phyloP scores from a whole-genome alignment of 805 yeast genomes.

The Candida patagonica region DNA sequence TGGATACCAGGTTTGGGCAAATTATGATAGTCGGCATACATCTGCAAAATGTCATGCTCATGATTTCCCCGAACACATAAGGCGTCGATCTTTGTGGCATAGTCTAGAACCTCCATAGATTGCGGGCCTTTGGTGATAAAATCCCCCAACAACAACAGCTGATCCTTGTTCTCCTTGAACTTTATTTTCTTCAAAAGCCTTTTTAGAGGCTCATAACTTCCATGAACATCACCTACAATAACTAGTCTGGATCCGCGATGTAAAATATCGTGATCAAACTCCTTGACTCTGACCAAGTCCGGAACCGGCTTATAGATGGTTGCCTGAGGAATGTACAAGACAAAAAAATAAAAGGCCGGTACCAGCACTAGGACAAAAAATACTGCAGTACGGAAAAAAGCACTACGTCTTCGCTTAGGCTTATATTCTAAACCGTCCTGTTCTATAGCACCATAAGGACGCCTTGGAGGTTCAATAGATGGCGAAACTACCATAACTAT shows the following conservation, averaged over 20 bases:
- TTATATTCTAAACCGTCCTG: no score
- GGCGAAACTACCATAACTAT: no score
- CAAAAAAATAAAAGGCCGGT: conserved; percentile 12
- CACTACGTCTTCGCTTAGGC: background rate
- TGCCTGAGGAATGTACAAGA: conserved; percentile 12
- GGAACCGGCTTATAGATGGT: conserved; percentile 14
- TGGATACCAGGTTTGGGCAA: conserved; percentile 24
- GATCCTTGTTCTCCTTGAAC: conserved; percentile 35
- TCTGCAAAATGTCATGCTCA: conserved; percentile 59
- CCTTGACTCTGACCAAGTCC: conserved; percentile 13
- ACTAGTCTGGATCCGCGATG: conserved; percentile 38
- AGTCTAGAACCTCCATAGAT: conserved; percentile 59
- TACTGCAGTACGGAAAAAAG: background rate
- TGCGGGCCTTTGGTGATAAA: conserved; percentile 78
- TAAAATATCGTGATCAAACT: conserved; percentile 8
- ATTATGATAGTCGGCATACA: conserved; percentile 55
- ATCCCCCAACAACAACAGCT: conserved; percentile 70
- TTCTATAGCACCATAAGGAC: no score
- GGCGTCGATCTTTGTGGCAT: conserved; percentile 46
- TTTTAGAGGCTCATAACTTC: conserved; percentile 49
- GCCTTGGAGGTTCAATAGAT: no score
- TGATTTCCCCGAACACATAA: conserved; percentile 86
- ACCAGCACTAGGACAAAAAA: conserved; percentile 1
- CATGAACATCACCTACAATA: conserved; percentile 84
- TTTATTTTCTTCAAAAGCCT: conserved; percentile 44